Conservation (phyloP, 371 early-diverging fungal species). For the Phascolomyces articulosus region DNA sequence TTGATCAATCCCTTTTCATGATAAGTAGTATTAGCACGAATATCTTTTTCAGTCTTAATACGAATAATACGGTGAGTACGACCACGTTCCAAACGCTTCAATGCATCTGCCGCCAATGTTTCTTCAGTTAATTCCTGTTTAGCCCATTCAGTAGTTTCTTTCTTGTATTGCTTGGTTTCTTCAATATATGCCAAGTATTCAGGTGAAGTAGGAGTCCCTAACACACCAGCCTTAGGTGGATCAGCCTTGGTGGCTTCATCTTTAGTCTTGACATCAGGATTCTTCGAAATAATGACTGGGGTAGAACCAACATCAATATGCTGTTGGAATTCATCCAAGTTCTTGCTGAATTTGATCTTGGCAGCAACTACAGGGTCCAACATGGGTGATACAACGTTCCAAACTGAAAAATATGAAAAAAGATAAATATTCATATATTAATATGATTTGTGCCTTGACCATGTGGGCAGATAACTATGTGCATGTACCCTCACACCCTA, state of each 20-base stretch:
- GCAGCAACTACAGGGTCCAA: constrained; percentile 88
- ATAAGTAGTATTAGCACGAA: constrained; percentile 37
- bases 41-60: constrained; percentile 36
- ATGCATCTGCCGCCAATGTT: constrained; percentile 12
- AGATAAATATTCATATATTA: neutral
- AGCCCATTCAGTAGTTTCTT: constrained; percentile 31
- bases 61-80: constrained; percentile 30
- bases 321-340: constrained; percentile 60
- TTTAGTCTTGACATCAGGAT: constrained; percentile 25
- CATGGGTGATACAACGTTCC: constrained; percentile 73
- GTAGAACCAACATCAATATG: constrained; percentile 52
- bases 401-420: constrained; percentile 35
- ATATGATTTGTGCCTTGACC: neutral
- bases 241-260: constrained; percentile 25
- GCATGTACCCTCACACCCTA: no score
- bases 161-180: constrained; percentile 16
- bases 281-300: constrained; percentile 35
- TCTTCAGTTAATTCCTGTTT: constrained; percentile 15
- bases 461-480: no score
- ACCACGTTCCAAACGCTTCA: constrained; percentile 25
- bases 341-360: constrained; percentile 81
- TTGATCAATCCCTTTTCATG: constrained; percentile 28
- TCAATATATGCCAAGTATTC: constrained; percentile 19
- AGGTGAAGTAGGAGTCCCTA: constrained; percentile 17
- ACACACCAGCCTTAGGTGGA: constrained; percentile 32